Base-by-base conservation (phyloP, 2,329 filamentous ascomycete species). In the Geoglossum cookeanum region DNA sequence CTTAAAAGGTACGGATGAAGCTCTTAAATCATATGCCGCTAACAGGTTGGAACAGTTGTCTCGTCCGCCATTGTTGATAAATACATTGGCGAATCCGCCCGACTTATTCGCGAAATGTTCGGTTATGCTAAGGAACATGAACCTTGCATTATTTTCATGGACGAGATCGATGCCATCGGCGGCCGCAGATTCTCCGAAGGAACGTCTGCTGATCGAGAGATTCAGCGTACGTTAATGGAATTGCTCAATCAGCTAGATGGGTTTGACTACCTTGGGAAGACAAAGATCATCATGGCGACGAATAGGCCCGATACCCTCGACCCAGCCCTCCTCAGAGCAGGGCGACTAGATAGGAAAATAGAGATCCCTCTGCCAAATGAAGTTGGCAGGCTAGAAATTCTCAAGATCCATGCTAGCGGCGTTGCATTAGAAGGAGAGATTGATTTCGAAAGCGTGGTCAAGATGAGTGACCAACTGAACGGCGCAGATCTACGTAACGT, bases 141-240 rank as follows among this genome's bases (percentile, higher is more conserved):
- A 72, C 92, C 92, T 44, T 98, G 92, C 71, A 98, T 98, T 71
- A 98, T 98, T 73, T 98, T 98, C 79, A 98, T 98, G 92, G 94
- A 98, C 77, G 92, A 98, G 74, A 98, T 98, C 68, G 92, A 98
- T 68, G 92, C 92, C 67, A 98, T 98, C 67, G 92, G 92, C 69
- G 94, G 94, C 61, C 82, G 94, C 65, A 81, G 92, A 65, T 98
- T 98, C 72, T 95, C 88, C 0, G 92, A 98, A 71, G 92, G 94
- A 64, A 98, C 92, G 55, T 95, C 89, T 59, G 92, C 92, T 55
- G 92, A 98, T 74, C 84, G 94, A 67, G 92, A 98, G 71, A 98
- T 98, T 64, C 92, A 98, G 74, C 84, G 92, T 67, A 98, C 92
- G 39, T 76, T 98, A 59, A 98, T 98, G 92, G 92, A 98, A 71